These are phyloP conservation scores for Metschnikowia anglica DNA, from an alignment of 805 yeast species.

Conservation along the genomic window DNA sequence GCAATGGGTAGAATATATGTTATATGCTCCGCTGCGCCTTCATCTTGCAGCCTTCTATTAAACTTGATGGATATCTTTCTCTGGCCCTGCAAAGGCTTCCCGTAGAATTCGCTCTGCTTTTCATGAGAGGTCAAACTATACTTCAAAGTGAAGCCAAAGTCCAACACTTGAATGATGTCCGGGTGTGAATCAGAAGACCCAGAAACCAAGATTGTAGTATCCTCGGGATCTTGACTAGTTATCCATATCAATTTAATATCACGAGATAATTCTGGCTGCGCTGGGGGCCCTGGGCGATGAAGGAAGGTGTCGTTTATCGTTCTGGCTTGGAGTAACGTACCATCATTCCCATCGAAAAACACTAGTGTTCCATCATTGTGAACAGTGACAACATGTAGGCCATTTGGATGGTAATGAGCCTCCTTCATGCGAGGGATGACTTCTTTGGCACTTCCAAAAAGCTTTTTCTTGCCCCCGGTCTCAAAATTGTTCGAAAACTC, in stretches of 20 bases:
- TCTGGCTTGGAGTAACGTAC: slow-evolving; percentile 72
- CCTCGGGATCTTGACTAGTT: slow-evolving; percentile 76
- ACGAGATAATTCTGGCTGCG: slow-evolving; percentile 11
- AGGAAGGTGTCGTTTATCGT: slow-evolving; percentile 64
- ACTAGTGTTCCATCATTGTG: slow-evolving; percentile 83
- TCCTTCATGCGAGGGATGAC: slow-evolving; percentile 37
- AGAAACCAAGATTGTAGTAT: slow-evolving; percentile 66
- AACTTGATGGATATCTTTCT: slow-evolving; percentile 29
- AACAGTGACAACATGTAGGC: slow-evolving; percentile 74
- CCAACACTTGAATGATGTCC: slow-evolving; percentile 48
- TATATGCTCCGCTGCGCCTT: slow-evolving; percentile 26
- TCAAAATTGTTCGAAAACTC: slow-evolving; percentile 29
- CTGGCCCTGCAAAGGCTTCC: slow-evolving; percentile 50
- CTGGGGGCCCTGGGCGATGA: slow-evolving; percentile 48
- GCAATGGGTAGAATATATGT: slow-evolving; percentile 32
- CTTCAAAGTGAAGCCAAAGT: slow-evolving; percentile 77
- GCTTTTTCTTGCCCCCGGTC: slow-evolving; percentile 41
- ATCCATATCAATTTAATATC: slow-evolving; percentile 61
- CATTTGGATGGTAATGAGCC: slow-evolving; percentile 90
- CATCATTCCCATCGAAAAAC: slow-evolving; percentile 90
- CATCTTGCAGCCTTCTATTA: slow-evolving; percentile 19
- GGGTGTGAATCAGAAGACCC: slow-evolving; percentile 56
- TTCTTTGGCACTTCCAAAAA: slow-evolving; percentile 39
- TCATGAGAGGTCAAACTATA: slow-evolving; percentile 81
- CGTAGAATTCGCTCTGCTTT: slow-evolving; percentile 75